A percentile compares a stretch with the other conserved stretches of the same genome.
These are phyloP conservation scores for Naganishia albida DNA, from an alignment of 1,284 basidiomycete species.

Conservation along the genomic window DNA sequence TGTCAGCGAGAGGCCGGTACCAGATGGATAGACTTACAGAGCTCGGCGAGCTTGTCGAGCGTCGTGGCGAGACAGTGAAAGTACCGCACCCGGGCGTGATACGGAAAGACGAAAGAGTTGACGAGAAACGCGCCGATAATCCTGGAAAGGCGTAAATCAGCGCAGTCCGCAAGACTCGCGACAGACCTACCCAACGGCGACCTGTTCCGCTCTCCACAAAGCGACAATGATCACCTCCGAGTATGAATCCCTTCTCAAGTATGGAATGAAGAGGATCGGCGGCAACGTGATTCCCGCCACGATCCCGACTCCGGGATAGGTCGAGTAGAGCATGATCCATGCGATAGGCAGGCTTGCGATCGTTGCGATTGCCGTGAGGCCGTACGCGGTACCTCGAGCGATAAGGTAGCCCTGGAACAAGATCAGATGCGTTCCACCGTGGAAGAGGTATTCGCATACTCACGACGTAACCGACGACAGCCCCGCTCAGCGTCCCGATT, in stretches of 20 bases:
- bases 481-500: constrained; percentile 55
- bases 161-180: not conserved
- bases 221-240: constrained; percentile 37
- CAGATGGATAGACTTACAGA: constrained; percentile 46
- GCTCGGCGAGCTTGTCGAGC: constrained; percentile 47
- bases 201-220: constrained; percentile 49
- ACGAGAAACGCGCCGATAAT: constrained; percentile 52
- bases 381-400: constrained; percentile 53
- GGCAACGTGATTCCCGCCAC: constrained; percentile 55
- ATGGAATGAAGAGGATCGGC: constrained; percentile 54
- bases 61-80: constrained; percentile 48
- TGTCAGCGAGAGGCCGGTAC: not conserved
- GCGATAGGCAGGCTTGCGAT: constrained; percentile 51
- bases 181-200: constrained; percentile 42
- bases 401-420: constrained; percentile 48
- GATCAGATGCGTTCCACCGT: not conserved
- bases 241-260: constrained; percentile 39
- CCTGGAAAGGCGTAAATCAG: constrained; percentile 25
- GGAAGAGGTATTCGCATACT: constrained; percentile 25
- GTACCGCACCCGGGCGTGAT: constrained; percentile 53
- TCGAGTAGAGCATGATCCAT: constrained; percentile 51
- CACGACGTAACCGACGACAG: constrained; percentile 52
- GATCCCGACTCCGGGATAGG: constrained; percentile 48
- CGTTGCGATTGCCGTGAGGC: constrained; percentile 52
- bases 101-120: constrained; percentile 50